Conservation (phyloP, 352 stramenopile genomes). For the Globisporangium cystogenes region DNA sequence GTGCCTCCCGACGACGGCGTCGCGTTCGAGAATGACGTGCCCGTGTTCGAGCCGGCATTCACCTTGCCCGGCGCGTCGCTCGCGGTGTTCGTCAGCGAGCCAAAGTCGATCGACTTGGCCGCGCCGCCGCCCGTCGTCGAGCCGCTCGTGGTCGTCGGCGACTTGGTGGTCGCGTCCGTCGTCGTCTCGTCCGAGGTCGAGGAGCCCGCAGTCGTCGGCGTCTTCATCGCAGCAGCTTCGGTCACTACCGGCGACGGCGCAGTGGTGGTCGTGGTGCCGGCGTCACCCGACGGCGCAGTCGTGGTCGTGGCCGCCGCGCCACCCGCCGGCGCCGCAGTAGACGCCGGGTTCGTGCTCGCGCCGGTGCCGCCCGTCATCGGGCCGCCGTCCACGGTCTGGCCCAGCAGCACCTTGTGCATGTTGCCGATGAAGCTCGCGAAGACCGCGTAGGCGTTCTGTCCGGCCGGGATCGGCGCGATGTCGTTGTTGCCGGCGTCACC, state of each 20-base stretch:
- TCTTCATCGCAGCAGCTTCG: neutral
- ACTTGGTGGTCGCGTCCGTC: neutral
- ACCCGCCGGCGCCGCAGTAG: neutral
- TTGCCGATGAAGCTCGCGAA: constrained; percentile 47
- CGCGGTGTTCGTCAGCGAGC: constrained; percentile 4
- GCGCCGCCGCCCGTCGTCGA: neutral
- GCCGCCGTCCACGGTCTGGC: constrained; percentile 18
- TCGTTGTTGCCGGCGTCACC: constrained; percentile 41
- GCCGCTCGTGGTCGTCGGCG: neutral
- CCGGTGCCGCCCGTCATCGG: constrained; percentile 9
- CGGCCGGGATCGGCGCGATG: constrained; percentile 47
- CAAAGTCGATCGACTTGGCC: constrained; percentile 12
- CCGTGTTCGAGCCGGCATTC: constrained; percentile 7
- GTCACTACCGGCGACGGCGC: neutral
- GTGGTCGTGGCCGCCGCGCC: constrained; percentile 5
- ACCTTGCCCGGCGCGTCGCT: constrained; percentile 8
- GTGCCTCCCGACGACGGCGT: neutral
- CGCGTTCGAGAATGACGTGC: constrained; percentile 17
- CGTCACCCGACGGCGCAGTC: neutral
- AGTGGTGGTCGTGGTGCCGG: neutral
- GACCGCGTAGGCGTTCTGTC: constrained; percentile 50
- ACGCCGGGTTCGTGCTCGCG: constrained; percentile 10
- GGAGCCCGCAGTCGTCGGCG: constrained; percentile 1
- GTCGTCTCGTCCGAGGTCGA: neutral
- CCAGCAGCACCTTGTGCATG: constrained; percentile 47